Base-by-base conservation (phyloP, 2,329 filamentous ascomycete genomes). In the Drechslera avenae region DNA sequence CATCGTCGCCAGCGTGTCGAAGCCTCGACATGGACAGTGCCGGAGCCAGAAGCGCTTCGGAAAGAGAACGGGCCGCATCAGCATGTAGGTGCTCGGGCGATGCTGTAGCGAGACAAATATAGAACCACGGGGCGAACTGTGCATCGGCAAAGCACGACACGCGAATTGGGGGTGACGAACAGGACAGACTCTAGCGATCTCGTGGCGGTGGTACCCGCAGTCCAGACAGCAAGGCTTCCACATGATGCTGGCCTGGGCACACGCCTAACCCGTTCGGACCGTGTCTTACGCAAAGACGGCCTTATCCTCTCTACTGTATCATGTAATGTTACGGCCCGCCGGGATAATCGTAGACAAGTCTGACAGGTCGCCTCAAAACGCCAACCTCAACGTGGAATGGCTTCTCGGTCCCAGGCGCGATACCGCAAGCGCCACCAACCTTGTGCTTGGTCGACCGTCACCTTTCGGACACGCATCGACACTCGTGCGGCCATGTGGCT, bases 361-460 rank as follows among this genome's bases (percentile, higher is more conserved):
- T 60, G 66, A 62, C 60, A 65, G 54, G 59, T 52, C 55, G 49
- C 41, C 50, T 57, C 56, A 35, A 57, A 59, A 56, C 47, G 53
- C 66, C 63, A 65, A 44, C 47, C 60, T 63, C 26, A 57, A 64
- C 52, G 21, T 34, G 63, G 62, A 44, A 59, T 63, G 56, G 63
- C 51, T 19, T 42, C 39, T 60, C 41, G 26, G 50, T 56, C 51
- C 57, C 63, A 64, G 60, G 57, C 56, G 57, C 58, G 52, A 54
- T 54, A 49, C 56, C 59, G 46, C 50, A 55, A 56, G 58, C 59
- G 67, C 67, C 67, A 67, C 66, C 64, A 70, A 66, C 64, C 55
- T 55, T 30, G 51, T 63, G 54, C 48, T 60, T 60, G 56, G 52
- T 46, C 50, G 52, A 50, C 26, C 4, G 10, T 28, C 59, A 50